Evolutionary conservation across 768 basidiomycete species (phyloP).

Genomic region (Mycena belliarum): DNA sequence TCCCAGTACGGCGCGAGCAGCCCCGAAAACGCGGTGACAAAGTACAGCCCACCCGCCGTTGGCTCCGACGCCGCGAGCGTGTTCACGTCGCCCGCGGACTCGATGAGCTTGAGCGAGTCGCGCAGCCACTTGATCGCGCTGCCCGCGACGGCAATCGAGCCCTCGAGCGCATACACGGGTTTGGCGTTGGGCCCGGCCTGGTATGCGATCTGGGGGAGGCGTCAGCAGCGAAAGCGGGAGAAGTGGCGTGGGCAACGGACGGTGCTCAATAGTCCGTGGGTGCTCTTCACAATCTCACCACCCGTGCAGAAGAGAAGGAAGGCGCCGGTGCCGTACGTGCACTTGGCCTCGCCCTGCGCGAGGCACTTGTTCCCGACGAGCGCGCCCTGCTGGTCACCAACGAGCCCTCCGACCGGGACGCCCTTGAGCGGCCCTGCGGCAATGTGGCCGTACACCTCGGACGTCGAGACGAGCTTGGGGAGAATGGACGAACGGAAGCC

Average conservation of each 20-base stretch:
- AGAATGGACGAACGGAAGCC: conserved; percentile 74
- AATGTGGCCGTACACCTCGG: conserved; percentile 88
- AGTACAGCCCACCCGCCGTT: conserved; percentile 89
- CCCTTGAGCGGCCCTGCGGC: conserved; percentile 66
- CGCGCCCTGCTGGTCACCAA: conserved; percentile 98
- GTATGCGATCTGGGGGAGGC: conserved; percentile 70
- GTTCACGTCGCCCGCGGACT: conserved; percentile 82
- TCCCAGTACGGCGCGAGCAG: conserved; percentile 99
- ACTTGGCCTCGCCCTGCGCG: conserved; percentile 90
- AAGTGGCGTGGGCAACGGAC: conserved; percentile 38
- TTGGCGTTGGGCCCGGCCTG: conserved; percentile 77
- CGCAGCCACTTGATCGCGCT: conserved; percentile 96
- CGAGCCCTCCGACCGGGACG: conserved; percentile 85
- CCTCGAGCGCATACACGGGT: conserved; percentile 93
- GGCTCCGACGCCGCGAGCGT: conserved; percentile 73
- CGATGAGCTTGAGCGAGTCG: conserved; percentile 85
- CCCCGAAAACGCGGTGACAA: conserved; percentile 96
- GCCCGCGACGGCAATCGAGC: conserved; percentile 93
- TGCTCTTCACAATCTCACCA: conserved; percentile 78
- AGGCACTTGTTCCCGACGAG: conserved; percentile 96
- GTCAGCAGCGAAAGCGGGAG: conserved; percentile 9
- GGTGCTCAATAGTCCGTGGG: conserved; percentile 87
- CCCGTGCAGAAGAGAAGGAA: conserved; percentile 97
- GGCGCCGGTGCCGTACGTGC: conserved; percentile 96
- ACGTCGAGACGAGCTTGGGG: conserved; percentile 86